phyloP scores from a whole-genome alignment of 2,329 filamentous ascomycete species.

The Bisporella sp. region DNA sequence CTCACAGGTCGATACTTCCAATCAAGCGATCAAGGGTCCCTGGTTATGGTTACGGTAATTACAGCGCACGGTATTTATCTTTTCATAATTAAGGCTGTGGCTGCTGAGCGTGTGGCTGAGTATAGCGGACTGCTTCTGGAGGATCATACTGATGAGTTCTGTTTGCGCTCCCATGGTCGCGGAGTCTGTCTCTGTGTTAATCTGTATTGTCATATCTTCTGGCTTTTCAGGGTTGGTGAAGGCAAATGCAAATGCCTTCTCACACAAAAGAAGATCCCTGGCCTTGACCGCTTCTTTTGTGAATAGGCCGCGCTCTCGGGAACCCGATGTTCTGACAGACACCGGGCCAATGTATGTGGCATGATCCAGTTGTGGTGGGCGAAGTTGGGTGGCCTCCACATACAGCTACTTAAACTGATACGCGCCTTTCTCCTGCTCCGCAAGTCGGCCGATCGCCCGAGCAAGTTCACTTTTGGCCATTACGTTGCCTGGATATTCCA shows the following conservation, averaged over 20 bases:
- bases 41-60: too few relatives aligned
- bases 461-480: too few relatives aligned
- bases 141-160: slow-evolving; percentile 32
- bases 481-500: too few relatives aligned
- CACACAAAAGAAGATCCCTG: slow-evolving; percentile 46
- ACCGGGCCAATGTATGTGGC: slow-evolving; percentile 39
- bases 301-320: slow-evolving; percentile 43
- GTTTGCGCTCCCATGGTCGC: slow-evolving; percentile 32
- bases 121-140: slow-evolving; percentile 43
- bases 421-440: too few relatives aligned
- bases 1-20: too few relatives aligned
- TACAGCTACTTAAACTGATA: too few relatives aligned
- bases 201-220: slow-evolving; percentile 23
- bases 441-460: too few relatives aligned
- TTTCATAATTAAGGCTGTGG: too few relatives aligned
- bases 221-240: slow-evolving; percentile 22
- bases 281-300: slow-evolving; percentile 38
- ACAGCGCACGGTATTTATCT: too few relatives aligned
- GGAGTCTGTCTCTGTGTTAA: slow-evolving; percentile 30
- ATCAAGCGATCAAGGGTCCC: too few relatives aligned
- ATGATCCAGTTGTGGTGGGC: slow-evolving; percentile 37
- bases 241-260: slow-evolving; percentile 45
- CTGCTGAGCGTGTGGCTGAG: too few relatives aligned
- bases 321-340: slow-evolving; percentile 32
- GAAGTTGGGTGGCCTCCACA: slow-evolving; percentile 21